Percentiles rank a stretch among this genome's conserved stretches.
Evolutionary conservation across 108 stramenopile species (phyloP).

Genomic region (Stephanodiscus triporus): DNA sequence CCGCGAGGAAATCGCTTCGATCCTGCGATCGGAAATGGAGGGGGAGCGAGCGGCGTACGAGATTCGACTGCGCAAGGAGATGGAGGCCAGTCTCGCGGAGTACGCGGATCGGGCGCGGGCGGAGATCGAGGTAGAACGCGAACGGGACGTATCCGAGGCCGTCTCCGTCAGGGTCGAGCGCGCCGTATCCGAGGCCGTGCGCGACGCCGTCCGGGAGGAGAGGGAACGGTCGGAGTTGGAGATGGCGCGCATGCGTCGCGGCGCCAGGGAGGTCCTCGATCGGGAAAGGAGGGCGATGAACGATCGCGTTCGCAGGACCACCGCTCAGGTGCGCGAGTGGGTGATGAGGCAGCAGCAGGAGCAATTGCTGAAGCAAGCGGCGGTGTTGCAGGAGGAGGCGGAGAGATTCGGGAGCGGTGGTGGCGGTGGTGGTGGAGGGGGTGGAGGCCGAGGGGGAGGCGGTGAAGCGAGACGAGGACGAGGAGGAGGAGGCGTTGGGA

Average conservation of each 20-base stretch:
- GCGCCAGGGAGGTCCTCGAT: slow-evolving; percentile 38
- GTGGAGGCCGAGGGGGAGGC: background rate
- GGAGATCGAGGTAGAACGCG: slow-evolving; percentile 4
- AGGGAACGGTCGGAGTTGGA: slow-evolving; percentile 29
- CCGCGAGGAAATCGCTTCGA: slow-evolving; percentile 8
- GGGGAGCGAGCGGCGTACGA: slow-evolving; percentile 7
- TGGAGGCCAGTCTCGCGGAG: slow-evolving; percentile 9
- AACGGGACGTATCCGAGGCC: slow-evolving; percentile 23
- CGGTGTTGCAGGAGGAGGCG: slow-evolving; percentile 36
- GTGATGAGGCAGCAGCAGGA: slow-evolving; percentile 40
- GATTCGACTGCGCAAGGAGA: slow-evolving; percentile 8
- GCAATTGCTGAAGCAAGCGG: slow-evolving; percentile 33
- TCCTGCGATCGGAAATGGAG: background rate
- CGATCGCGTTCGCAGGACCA: slow-evolving; percentile 43
- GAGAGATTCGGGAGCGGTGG: slow-evolving; percentile 14
- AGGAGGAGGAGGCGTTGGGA: background rate
- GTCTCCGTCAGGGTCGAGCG: slow-evolving; percentile 15
- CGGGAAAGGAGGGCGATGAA: slow-evolving; percentile 49
- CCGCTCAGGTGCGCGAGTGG: slow-evolving; percentile 40
- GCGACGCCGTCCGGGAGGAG: slow-evolving; percentile 16
- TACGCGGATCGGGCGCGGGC: background rate
- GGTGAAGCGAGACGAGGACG: background rate
- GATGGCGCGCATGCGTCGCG: slow-evolving; percentile 35
- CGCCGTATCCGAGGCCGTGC: slow-evolving; percentile 21
- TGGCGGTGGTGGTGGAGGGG: background rate